Evolutionary conservation across 139 green algal species (phyloP).

Genomic region (Raphidocelis subcapitata): DNA sequence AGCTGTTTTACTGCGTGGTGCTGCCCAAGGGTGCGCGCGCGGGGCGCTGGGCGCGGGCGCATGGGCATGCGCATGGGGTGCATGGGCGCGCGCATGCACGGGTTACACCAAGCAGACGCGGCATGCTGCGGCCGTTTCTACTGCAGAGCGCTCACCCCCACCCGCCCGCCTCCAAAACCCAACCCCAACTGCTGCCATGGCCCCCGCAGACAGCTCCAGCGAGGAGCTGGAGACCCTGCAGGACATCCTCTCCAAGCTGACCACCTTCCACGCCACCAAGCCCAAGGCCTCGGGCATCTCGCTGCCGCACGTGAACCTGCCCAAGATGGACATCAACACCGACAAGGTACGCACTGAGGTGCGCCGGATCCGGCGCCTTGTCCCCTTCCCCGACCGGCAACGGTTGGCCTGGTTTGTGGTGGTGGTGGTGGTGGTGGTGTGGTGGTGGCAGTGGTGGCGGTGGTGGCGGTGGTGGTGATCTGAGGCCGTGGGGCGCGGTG

Average conservation of each 20-base stretch:
- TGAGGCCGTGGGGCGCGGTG: no score
- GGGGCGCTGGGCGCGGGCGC: no score
- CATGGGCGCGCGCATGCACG: background rate
- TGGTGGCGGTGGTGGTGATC: no score
- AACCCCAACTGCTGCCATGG: background rate
- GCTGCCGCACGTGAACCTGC: constrained; percentile 12
- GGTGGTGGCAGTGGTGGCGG: no score
- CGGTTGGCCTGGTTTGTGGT: no score
- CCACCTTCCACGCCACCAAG: background rate
- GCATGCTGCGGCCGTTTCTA: background rate
- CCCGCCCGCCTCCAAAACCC: background rate
- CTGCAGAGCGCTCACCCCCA: background rate
- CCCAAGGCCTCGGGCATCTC: constrained; percentile 1
- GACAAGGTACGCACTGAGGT: background rate
- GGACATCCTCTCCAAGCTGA: constrained; percentile 16
- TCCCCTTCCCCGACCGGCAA: background rate
- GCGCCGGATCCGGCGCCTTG: background rate
- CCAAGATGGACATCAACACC: constrained; percentile 7
- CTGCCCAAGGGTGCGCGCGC: constrained; percentile 7
- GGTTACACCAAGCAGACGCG: background rate
- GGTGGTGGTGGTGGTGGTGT: no score
- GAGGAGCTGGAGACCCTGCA: constrained; percentile 18
- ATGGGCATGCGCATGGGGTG: background rate
- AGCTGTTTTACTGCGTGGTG: constrained; percentile 26
- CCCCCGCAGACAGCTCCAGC: constrained; percentile 2